Evolutionary conservation across 805 yeast genomes (phyloP).

Genomic region (Candida fluviatilis): DNA sequence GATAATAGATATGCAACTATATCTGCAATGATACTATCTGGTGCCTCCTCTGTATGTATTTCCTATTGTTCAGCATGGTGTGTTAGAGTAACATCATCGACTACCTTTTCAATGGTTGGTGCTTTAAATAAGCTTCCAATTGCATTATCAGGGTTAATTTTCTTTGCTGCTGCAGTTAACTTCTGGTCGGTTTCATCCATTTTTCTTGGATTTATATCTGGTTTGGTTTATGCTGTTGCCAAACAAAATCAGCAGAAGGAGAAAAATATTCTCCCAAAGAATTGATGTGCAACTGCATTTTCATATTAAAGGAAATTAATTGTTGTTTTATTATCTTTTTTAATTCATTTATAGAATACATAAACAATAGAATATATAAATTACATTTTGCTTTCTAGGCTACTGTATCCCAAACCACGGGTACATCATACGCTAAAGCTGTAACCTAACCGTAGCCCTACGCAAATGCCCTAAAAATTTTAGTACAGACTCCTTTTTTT

Average conservation of each 20-base stretch:
- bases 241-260: slow-evolving; percentile 80
- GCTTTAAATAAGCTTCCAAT: slow-evolving; percentile 97
- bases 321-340: too few relatives aligned
- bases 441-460: too few relatives aligned
- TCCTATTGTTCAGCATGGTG: slow-evolving; percentile 99
- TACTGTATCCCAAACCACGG: too few relatives aligned
- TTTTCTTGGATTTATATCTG: slow-evolving; percentile 89
- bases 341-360: too few relatives aligned
- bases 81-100: slow-evolving; percentile 97
- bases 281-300: slow-evolving; percentile 25
- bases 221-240: slow-evolving; percentile 92
- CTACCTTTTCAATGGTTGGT: slow-evolving; percentile 99
- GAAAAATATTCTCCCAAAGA: slow-evolving; percentile 4
- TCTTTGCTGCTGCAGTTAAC: slow-evolving; percentile 93
- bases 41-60: slow-evolving; percentile 92
- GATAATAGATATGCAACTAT: slow-evolving; percentile 65
- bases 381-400: too few relatives aligned
- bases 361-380: too few relatives aligned
- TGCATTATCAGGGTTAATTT: slow-evolving; percentile 88
- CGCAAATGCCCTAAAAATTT: too few relatives aligned
- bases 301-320: slow-evolving; percentile 3
- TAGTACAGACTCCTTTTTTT: too few relatives aligned
- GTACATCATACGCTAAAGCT: too few relatives aligned
- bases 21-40: slow-evolving; percentile 84
- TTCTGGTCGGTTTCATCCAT: slow-evolving; percentile 88